Percentiles rank a stretch among this genome's conserved stretches.
These are phyloP conservation scores for Phaeosphaeriaceae sp. DNA, from an alignment of 2,329 filamentous ascomycete species.

Conservation along the genomic window DNA sequence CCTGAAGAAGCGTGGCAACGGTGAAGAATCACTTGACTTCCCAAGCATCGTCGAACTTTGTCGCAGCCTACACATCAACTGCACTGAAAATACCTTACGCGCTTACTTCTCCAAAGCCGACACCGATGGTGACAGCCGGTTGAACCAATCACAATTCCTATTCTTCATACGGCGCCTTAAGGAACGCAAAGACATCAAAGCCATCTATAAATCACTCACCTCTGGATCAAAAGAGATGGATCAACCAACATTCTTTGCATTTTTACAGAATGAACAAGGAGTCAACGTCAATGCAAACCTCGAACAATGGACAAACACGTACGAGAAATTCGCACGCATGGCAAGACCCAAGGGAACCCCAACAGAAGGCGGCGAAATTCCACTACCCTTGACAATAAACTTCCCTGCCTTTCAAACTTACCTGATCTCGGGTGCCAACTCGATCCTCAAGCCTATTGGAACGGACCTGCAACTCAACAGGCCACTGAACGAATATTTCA, in stretches of 20 bases:
- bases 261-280: slow-evolving; percentile 75
- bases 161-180: slow-evolving; percentile 84
- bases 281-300: slow-evolving; percentile 74
- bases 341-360: slow-evolving; percentile 51
- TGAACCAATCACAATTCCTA: slow-evolving; percentile 83
- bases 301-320: slow-evolving; percentile 72
- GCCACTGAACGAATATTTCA: slow-evolving; percentile 95
- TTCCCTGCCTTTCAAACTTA: slow-evolving; percentile 75
- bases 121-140: slow-evolving; percentile 64
- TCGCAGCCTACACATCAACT: slow-evolving; percentile 89
- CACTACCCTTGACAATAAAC: slow-evolving; percentile 68
- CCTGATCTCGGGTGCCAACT: slow-evolving; percentile 61
- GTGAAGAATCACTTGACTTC: slow-evolving; percentile 76
- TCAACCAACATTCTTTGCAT: slow-evolving; percentile 74
- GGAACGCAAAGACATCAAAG: slow-evolving; percentile 78
- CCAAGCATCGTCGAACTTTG: slow-evolving; percentile 82
- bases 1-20: slow-evolving; percentile 70
- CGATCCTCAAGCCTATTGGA: slow-evolving; percentile 67
- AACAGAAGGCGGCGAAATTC: slow-evolving; percentile 37
- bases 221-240: slow-evolving; percentile 69
- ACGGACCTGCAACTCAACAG: slow-evolving; percentile 72
- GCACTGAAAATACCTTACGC: slow-evolving; percentile 74
- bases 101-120: slow-evolving; percentile 78
- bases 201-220: slow-evolving; percentile 69
- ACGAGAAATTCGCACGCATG: slow-evolving; percentile 66